phyloP scores from a whole-genome alignment of 768 basidiomycete genomes.

The Auriculariales sp. region DNA sequence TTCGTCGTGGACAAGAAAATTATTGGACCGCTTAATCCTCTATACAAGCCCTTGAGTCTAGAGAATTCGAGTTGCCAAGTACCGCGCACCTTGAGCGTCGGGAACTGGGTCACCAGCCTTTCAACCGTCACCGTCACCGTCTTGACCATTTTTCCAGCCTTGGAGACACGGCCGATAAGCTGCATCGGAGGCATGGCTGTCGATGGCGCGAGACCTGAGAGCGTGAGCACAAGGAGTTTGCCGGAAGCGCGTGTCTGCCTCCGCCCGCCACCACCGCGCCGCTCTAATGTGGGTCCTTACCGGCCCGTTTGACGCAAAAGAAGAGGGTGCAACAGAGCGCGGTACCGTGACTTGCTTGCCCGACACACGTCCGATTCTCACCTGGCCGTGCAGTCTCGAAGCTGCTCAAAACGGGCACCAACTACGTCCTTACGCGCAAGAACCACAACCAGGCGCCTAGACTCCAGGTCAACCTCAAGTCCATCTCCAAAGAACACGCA shows the following conservation, averaged over 20 bases:
- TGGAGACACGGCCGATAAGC: conserved; percentile 61
- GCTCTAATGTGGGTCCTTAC: conserved; percentile 36
- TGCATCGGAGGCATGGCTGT: conserved; percentile 60
- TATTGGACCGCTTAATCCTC: conserved; percentile 64
- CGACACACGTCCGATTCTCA: conserved; percentile 1
- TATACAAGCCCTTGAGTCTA: conserved; percentile 14
- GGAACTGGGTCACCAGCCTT: conserved; percentile 52
- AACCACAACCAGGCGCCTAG: conserved; percentile 24
- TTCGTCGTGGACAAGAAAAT: conserved; percentile 66
- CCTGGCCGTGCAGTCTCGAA: conserved; percentile 29
- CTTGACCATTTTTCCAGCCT: conserved; percentile 71
- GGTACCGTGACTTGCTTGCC: conserved; percentile 22
- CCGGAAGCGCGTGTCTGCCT: too few relatives aligned
- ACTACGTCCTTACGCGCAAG: conserved; percentile 38
- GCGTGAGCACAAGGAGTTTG: too few relatives aligned
- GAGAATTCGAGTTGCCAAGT: conserved; percentile 2
- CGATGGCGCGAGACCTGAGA: too few relatives aligned
- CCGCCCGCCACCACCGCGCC: not conserved
- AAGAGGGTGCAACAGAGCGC: conserved; percentile 18
- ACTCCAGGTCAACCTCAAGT: conserved; percentile 41
- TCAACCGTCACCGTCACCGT: conserved; percentile 75
- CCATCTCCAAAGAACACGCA: conserved; percentile 49
- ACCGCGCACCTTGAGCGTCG: conserved; percentile 57
- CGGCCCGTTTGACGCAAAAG: conserved; percentile 38
- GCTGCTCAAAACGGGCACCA: conserved; percentile 43